Evolutionary conservation across 1,284 basidiomycete species (phyloP), one percentile per base, ranked within the genome.

Genomic region (Flammula alnicola): DNA sequence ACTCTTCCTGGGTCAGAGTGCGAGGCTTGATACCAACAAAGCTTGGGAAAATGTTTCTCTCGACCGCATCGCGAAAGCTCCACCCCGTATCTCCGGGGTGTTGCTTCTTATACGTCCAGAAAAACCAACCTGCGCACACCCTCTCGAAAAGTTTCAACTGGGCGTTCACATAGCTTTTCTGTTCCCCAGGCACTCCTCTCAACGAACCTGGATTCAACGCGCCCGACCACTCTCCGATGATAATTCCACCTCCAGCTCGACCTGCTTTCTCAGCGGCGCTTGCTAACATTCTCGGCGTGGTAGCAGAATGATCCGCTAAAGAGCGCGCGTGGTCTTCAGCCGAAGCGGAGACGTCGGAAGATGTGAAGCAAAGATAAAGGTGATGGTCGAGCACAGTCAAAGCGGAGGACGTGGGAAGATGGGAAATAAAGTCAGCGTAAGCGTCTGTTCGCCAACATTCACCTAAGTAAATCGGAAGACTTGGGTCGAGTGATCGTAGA

Each of bases 81-180:
- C 93, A 95, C 1, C 90, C 91, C 1, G 77, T 79, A 64, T 93
- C 90, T 55, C 85, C 83, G 2, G 65, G 68, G 5, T 75, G 68
- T 47, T 86, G 79, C 66, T 93, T 93, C 75, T 88, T 92, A 65
- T 84, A 88, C 32, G 91, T 93, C 93, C 93, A 96, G 68, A 89
- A 95, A 71, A 85, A 95, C 79, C 82, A 91, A 2, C 93, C 93
- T 0, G 81, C 83, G 49, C 88, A 87, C 27, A 72, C 65, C 46
- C 70, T 66, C 55, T 93, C 88, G 56, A 80, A 94, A 27, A 89
- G 58, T 16, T 76, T 77, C 46, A 93, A 70, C 67, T 95, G 84
- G 8, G 89, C 84, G 12, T 74, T 66, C 3, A 88, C 74, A 57
- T 81, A 93, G 12, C 72, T 73, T 45, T 75, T 68, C 68, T 63